Evolutionary conservation across 2,329 filamentous ascomycete species (phyloP).

Genomic region (Alternaria consortialis): DNA sequence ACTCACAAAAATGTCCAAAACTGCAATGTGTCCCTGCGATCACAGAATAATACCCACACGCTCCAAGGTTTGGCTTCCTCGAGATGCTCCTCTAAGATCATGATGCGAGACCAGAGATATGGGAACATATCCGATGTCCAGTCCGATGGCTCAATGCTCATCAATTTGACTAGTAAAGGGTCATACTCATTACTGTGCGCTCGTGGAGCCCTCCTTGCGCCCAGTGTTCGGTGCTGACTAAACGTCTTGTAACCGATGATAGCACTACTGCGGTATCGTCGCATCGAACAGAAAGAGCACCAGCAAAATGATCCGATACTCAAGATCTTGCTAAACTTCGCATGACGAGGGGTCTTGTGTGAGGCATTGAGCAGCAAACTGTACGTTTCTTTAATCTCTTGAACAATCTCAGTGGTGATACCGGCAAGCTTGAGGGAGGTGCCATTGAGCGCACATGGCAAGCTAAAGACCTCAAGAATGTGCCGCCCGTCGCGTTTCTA

Average conservation of each 20-base stretch:
- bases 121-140: background rate
- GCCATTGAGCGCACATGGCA: conserved; percentile 29
- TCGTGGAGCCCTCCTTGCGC: background rate
- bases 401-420: conserved; percentile 15
- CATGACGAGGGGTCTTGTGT: background rate
- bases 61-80: too few species aligned
- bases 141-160: background rate
- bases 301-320: conserved; percentile 15
- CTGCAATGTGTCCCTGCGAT: conserved; percentile 33
- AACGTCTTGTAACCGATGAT: conserved; percentile 14
- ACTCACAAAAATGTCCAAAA: conserved; percentile 37
- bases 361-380: conserved; percentile 31
- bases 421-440: background rate
- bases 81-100: too few species aligned
- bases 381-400: conserved; percentile 34
- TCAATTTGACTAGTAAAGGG: conserved; percentile 14
- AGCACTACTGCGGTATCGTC: conserved; percentile 15
- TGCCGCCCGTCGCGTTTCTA: conserved; percentile 19
- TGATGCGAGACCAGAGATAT: too few species aligned
- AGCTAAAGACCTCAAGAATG: conserved; percentile 26
- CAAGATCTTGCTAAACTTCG: background rate
- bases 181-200: background rate
- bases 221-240: background rate
- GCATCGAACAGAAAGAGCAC: conserved; percentile 31
- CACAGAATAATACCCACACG: conserved; percentile 33